Base-by-base conservation (phyloP, 768 basidiomycete species). In the Cystobasidium ongulense region DNA sequence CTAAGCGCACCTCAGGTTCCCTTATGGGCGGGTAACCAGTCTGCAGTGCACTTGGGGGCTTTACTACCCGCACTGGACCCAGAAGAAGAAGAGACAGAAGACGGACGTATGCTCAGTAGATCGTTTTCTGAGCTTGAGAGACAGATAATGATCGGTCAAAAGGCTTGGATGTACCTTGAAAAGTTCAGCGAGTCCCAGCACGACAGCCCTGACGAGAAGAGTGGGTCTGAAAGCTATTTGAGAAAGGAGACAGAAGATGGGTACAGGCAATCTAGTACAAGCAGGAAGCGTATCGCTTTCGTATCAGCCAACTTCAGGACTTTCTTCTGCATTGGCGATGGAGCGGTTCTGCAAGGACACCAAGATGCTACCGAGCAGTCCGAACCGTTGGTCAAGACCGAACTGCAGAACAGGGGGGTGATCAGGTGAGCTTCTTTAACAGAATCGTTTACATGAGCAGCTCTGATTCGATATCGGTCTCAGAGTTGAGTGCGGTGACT, bases 401-500 rank as follows among this genome's bases (percentile, higher is more conserved):
- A 84, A 38, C 82, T 98, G 33, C 92, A 96, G 78, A 85, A 89
- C 76, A 86, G 83, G 76, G 84, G 85, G 41, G 86, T 97, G 67
- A 94, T 97, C 61, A 74, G 78, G 78, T 76, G 18, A 23, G 75
- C 74, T 18, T 21, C n/a, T n/a, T n/a, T n/a, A n/a, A n/a, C n/a
- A n/a, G n/a, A n/a, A n/a, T n/a, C n/a, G n/a, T 36, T 57, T 21
- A 63, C 54, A 5, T 31, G 63, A 8, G 17, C 68, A n/a, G 25
- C 18, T 18, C 36, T 74, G 36, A 61, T 36, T 33, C 7, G 17
- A 1, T n/a, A 10, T 31, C 0, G 1, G 13, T 23, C 11, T 8
- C 74, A 90, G 91, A 63, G 87, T 95, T 70, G 88, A 89, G 17
- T 85, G 92, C 63, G 95, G 95, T 4, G 95, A 98, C 81, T 96